These are phyloP conservation scores for Aspergillus sp. DNA, from an alignment of 2,329 filamentous ascomycete genomes.

Conservation along the genomic window DNA sequence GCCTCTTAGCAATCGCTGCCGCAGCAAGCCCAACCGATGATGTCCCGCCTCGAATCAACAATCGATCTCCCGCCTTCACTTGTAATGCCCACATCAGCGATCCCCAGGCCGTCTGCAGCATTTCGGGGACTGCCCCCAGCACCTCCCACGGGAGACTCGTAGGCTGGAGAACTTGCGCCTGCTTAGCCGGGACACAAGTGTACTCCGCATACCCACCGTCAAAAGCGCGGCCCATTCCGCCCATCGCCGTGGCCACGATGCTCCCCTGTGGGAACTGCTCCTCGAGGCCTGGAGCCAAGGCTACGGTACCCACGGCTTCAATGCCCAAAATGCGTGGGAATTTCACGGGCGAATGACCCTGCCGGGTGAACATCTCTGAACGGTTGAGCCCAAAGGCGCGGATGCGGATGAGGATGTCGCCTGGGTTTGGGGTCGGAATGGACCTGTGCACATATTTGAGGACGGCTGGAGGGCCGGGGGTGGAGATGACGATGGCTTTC, in stretches of 20 bases:
- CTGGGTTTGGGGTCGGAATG: conserved; percentile 30
- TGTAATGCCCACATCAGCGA: conserved; percentile 33
- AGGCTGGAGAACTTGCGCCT: conserved; percentile 31
- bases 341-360: conserved; percentile 35
- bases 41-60: conserved; percentile 45
- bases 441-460: conserved; percentile 33
- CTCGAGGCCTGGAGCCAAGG: conserved; percentile 21
- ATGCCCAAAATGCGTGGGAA: conserved; percentile 43
- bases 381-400: conserved; percentile 43
- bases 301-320: conserved; percentile 39
- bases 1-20: conserved; percentile 37
- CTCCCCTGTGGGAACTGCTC: conserved; percentile 32
- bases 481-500: conserved; percentile 38
- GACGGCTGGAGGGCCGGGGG: conserved; percentile 32
- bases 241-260: conserved; percentile 42
- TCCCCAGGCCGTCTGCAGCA: conserved; percentile 46
- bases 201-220: conserved; percentile 47
- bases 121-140: conserved; percentile 43
- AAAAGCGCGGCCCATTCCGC: conserved; percentile 41
- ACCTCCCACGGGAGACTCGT: conserved; percentile 34
- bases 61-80: conserved; percentile 32
- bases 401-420: conserved; percentile 37
- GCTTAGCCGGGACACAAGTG: conserved; percentile 34
- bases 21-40: conserved; percentile 43
- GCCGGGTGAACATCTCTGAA: conserved; percentile 41